Evolutionary conservation across 73 alveolate species (phyloP).

Genomic region (Paramecium sexaurelia): DNA sequence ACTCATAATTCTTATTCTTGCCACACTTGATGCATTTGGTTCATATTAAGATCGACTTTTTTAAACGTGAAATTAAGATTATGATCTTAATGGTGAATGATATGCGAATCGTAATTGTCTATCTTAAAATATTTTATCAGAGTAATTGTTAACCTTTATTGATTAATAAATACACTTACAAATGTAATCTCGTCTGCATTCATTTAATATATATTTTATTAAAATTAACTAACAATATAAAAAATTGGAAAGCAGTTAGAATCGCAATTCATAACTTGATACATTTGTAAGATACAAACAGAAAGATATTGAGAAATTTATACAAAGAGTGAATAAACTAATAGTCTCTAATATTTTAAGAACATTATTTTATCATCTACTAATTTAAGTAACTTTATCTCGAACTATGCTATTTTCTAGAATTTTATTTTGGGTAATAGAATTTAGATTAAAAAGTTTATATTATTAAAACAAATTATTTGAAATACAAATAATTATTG

Average conservation of each 20-base stretch:
- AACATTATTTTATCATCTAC: no score
- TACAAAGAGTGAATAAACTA: no score
- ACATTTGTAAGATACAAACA: not conserved
- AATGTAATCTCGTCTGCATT: conserved; percentile 25
- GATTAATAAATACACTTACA: not conserved
- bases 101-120: not conserved
- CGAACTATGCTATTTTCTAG: no score
- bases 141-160: not conserved
- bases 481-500: no score
- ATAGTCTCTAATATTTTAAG: no score
- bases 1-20: conserved; percentile 9
- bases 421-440: no score
- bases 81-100: conserved; percentile 1
- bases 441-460: no score
- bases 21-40: not conserved
- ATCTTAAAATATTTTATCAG: conserved; percentile 19
- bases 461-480: no score
- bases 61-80: not conserved
- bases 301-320: no score
- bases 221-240: not conserved
- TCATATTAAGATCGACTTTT: not conserved
- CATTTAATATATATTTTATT: not conserved
- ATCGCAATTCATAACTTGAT: not conserved
- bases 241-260: not conserved
- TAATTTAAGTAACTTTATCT: no score